These are phyloP conservation scores for Eucalyptus erythrocorys DNA, from an alignment of 345 rosid genomes.

Conservation along the genomic window DNA sequence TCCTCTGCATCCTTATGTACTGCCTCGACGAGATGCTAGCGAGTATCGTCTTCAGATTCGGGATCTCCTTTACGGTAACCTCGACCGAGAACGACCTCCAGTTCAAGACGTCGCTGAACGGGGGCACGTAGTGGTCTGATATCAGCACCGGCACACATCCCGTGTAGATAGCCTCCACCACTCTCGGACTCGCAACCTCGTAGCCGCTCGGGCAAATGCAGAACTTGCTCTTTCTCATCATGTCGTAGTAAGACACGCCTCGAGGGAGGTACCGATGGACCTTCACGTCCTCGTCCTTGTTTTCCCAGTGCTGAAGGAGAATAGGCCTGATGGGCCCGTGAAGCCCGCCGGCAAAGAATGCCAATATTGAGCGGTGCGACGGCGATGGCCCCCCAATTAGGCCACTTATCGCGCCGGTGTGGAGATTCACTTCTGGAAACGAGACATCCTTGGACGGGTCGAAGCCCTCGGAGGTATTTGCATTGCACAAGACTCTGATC, in stretches of 20 bases:
- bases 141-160: conserved; percentile 88
- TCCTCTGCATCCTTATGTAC: conserved; percentile 73
- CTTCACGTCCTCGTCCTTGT: conserved; percentile 51
- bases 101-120: conserved; percentile 73
- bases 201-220: conserved; percentile 94
- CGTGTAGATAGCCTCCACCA: conserved; percentile 74
- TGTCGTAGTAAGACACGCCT: conserved; percentile 52
- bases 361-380: conserved; percentile 57
- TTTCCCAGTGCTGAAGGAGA: conserved; percentile 80
- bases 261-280: conserved; percentile 66
- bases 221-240: conserved; percentile 73
- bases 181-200: conserved; percentile 86
- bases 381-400: conserved; percentile 75
- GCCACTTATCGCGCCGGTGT: conserved; percentile 37
- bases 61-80: conserved; percentile 53
- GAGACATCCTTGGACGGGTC: conserved; percentile 71
- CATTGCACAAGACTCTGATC: conserved; percentile 75
- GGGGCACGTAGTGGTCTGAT: conserved; percentile 75
- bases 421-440: conserved; percentile 77
- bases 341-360: conserved; percentile 90
- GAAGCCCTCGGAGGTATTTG: conserved; percentile 83
- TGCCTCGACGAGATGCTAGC: conserved; percentile 55
- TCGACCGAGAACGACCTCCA: conserved; percentile 74
- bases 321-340: conserved; percentile 91
- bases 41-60: conserved; percentile 59